These are phyloP conservation scores for Macrolepiota dolichaula DNA, from an alignment of 768 basidiomycete species.

Conservation along the genomic window DNA sequence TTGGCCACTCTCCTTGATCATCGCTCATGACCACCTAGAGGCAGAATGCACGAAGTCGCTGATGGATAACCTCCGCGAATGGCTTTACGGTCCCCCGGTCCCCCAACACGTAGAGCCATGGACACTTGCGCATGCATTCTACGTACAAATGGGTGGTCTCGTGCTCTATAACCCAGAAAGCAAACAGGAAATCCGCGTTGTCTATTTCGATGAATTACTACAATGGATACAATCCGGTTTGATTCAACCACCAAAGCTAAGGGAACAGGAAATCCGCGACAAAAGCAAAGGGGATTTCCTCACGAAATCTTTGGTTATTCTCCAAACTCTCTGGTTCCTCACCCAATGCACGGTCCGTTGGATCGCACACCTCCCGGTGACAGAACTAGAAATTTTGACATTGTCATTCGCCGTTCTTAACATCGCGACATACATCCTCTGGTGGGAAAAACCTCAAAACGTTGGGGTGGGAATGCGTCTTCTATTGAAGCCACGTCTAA, in stretches of 20 bases:
- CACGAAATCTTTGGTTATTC: neutral
- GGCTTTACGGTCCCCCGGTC: neutral
- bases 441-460: constrained; percentile 11
- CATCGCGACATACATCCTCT: constrained; percentile 1
- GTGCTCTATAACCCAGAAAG: neutral
- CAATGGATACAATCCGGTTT: neutral
- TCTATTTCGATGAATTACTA: neutral
- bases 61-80: neutral
- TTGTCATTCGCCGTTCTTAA: constrained; percentile 5
- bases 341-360: constrained; percentile 4
- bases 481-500: neutral
- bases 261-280: neutral
- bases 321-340: constrained; percentile 8
- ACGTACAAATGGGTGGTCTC: constrained; percentile 3
- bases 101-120: neutral
- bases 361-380: neutral
- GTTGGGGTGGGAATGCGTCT: neutral
- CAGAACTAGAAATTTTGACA: constrained; percentile 9
- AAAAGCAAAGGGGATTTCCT: constrained; percentile 8
- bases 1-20: neutral
- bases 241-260: neutral
- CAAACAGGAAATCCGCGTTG: neutral
- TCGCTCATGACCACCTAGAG: too few species aligned
- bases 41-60: too few species aligned
- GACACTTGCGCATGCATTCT: constrained; percentile 3